Percentiles rank a stretch among this genome's conserved stretches.
Conservation (phyloP, 768 basidiomycete genomes). For the Termitomyces sp. region DNA sequence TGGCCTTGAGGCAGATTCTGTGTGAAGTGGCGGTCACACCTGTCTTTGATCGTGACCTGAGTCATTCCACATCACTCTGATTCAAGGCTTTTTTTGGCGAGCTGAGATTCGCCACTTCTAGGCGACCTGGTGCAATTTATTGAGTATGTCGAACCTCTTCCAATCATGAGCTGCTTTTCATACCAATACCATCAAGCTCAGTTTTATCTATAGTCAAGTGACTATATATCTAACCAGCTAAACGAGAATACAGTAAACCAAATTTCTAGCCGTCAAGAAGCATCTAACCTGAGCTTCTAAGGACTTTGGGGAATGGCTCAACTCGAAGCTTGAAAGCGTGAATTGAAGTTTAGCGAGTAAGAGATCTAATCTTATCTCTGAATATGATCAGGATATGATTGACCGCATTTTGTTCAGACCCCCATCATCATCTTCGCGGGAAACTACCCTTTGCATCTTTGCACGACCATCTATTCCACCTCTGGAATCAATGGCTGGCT, state of each 20-base stretch:
- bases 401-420: neutral
- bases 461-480: neutral
- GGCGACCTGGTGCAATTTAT: neutral
- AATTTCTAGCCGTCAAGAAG: neutral
- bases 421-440: neutral
- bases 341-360: too few species aligned
- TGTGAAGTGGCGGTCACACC: constrained; percentile 14
- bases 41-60: constrained; percentile 2
- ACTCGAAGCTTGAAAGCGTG: neutral
- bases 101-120: neutral
- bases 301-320: neutral
- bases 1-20: constrained; percentile 14
- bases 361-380: neutral
- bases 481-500: constrained; percentile 70
- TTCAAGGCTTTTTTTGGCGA: too few species aligned
- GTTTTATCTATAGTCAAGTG: too few species aligned
- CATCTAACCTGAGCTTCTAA: neutral
- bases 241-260: neutral
- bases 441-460: neutral
- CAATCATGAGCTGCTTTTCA: too few species aligned
- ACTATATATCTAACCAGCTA: neutral
- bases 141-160: too few species aligned
- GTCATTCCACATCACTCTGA: neutral
- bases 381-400: neutral
- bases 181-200: too few species aligned